A percentile compares a stretch with the other conserved stretches of the same genome.
phyloP scores from a whole-genome alignment of 257 asterid genomes.

The Jasminum sambac region DNA sequence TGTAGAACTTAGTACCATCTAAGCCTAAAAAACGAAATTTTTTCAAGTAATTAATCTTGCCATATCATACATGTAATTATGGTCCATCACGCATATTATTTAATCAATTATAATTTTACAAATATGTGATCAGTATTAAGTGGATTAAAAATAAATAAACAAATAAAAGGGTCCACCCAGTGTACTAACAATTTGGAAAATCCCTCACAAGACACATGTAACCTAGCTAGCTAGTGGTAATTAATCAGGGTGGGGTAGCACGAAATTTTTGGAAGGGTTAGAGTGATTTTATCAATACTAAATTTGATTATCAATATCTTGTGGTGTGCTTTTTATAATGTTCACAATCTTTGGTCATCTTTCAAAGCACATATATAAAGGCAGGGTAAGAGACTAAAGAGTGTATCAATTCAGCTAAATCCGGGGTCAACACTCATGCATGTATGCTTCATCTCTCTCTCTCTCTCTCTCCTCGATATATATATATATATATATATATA shows the following conservation, averaged over 20 bases:
- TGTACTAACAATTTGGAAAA: not conserved
- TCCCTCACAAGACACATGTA: not conserved
- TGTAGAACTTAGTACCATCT: too few species aligned
- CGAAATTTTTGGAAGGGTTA: not conserved
- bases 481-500: too few species aligned
- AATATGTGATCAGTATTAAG: too few species aligned
- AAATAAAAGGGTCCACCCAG: too few species aligned
- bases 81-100: too few species aligned
- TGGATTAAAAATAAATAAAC: too few species aligned
- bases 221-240: not conserved
- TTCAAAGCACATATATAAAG: conserved; percentile 4
- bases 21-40: too few species aligned
- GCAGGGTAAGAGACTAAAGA: not conserved
- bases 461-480: conserved; percentile 5
- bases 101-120: too few species aligned
- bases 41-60: too few species aligned
- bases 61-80: too few species aligned
- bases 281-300: not conserved
- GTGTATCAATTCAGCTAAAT: conserved; percentile 31
- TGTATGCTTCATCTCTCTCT: conserved; percentile 18
- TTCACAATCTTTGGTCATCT: conserved; percentile 38
- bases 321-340: conserved; percentile 10
- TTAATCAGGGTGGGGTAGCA: not conserved
- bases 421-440: conserved; percentile 13
- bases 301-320: not conserved